Conservation (phyloP, 306 rosid genomes). For the Acacia melanoxylon region DNA sequence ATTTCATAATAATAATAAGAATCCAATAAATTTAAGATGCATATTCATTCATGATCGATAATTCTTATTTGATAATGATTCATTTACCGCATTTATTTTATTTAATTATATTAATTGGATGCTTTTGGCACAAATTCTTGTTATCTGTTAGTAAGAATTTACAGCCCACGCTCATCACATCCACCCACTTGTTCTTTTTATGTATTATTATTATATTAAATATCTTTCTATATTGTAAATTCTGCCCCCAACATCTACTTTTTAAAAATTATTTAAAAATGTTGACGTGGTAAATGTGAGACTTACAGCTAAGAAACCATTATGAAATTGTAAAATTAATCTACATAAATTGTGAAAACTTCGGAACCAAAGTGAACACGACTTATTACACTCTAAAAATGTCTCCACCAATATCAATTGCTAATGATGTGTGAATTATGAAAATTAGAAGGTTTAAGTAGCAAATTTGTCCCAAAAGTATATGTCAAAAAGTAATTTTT, state of each 20-base stretch:
- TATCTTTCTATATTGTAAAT: background rate
- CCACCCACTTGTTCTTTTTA: background rate
- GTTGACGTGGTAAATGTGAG: background rate
- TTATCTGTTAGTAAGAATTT: background rate
- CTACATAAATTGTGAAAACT: too few relatives aligned
- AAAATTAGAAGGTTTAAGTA: too few relatives aligned
- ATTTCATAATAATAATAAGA: background rate
- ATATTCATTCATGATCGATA: constrained; percentile 1
- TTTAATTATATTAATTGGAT: background rate
- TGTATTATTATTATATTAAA: background rate
- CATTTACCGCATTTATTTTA: background rate
- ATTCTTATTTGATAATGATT: background rate
- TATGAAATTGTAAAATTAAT: too few relatives aligned
- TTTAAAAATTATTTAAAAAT: too few relatives aligned
- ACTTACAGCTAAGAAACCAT: background rate
- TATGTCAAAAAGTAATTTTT: too few relatives aligned
- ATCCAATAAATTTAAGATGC: background rate
- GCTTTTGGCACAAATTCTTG: constrained; percentile 9
- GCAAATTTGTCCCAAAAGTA: too few relatives aligned
- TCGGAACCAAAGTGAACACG: too few relatives aligned
- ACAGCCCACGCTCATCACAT: background rate
- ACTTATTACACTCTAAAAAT: too few relatives aligned
- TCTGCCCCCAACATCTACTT: background rate
- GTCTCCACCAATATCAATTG: too few relatives aligned
- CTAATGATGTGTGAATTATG: too few relatives aligned